Evolutionary conservation across 2,329 filamentous ascomycete genomes (phyloP).

Genomic region (Trichoderma lentiforme): DNA sequence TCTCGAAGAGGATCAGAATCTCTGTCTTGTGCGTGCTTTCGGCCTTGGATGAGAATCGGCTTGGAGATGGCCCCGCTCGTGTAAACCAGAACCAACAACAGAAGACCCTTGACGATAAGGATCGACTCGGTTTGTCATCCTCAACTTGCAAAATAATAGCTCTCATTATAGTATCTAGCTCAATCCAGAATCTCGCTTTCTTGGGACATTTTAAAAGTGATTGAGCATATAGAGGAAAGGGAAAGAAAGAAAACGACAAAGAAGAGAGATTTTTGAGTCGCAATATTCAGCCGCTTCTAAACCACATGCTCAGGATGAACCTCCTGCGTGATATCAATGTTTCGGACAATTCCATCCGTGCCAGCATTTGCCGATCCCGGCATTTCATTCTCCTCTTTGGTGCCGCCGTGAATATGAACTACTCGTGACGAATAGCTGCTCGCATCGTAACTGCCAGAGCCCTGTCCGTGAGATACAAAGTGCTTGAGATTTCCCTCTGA

Average conservation of each 20-base stretch:
- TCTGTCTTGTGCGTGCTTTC: background rate
- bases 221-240: background rate
- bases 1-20: background rate
- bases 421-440: background rate
- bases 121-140: background rate
- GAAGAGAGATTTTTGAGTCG: background rate
- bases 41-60: background rate
- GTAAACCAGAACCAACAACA: background rate
- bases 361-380: background rate
- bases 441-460: background rate
- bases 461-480: background rate
- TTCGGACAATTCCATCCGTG: background rate
- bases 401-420: background rate
- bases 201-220: background rate
- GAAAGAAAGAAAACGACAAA: background rate
- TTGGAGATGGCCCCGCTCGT: background rate
- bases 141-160: background rate
- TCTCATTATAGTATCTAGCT: background rate
- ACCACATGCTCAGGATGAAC: background rate
- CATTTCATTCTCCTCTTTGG: background rate
- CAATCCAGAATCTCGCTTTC: background rate
- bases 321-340: background rate
- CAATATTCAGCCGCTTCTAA: background rate
- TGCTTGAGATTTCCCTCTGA: background rate
- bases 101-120: background rate